Evolutionary conservation across 495 filamentous ascomycete genomes (phyloP), one percentile per base, ranked within the genome.

Genomic region (Jackrogersella minutella): DNA sequence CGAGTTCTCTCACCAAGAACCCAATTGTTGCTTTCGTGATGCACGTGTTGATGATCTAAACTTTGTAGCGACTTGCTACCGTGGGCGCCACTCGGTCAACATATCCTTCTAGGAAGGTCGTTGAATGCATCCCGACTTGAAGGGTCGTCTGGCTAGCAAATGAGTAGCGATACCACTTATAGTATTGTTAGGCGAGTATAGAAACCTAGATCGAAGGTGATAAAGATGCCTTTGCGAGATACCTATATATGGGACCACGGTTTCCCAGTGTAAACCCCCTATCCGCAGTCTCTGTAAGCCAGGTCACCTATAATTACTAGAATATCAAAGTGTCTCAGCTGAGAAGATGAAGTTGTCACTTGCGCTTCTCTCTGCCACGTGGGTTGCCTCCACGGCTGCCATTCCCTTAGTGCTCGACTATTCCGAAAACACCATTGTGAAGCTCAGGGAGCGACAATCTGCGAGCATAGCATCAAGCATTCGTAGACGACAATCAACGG

Each of bases 361-460:
- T 28, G 22, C 58, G 9, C 58, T 74, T 55, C 39, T 74, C 30
- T 70, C 53, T 16, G 40, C 50, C 47, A 40, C 62, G 10, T 44
- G 74, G 30, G 74, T 60, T 11, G 64, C 53, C 26, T 46, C 66
- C 16, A 50, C 64, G 14, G 60, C 57, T 22, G 72, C 75, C 24
- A 59, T 39, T 1, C 72, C 76, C 19, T 54, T 77, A 22, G 64
- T 57, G 13, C 43, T 77, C 16, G 72, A 73, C 31, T 60, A 68
- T 34, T 70, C 69, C 5, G 69, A 67, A 13, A 62, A 34, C 3
- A 63, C 50, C 21, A 57, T 68, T 52, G 52, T 26, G 1, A 62
- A 56, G 44, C 55, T 67, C 26, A 70, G 61, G 43, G 46, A 49
- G 7, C 39, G 43, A 8, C 58, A 51, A 5, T 49, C 50, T n/a